phyloP scores from a whole-genome alignment of 2,329 filamentous ascomycete genomes.

The Lecanicillium sp. region DNA sequence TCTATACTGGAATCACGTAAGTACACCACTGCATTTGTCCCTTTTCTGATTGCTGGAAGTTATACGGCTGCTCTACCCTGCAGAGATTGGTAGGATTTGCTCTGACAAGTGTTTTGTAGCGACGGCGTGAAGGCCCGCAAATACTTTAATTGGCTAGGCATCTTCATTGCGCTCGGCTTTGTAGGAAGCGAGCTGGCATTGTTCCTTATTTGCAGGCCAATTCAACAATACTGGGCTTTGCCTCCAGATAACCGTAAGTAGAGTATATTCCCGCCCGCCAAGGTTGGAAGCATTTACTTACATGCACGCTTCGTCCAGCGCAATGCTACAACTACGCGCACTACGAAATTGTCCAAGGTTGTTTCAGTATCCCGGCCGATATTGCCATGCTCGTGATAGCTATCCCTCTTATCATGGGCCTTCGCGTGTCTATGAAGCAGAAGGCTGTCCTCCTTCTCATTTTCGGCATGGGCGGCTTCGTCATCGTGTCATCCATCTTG shows the following conservation, averaged over 20 bases:
- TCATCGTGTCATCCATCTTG: conserved; percentile 32
- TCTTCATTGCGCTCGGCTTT: conserved; percentile 33
- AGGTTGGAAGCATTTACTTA: neutral
- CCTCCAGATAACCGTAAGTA: conserved; percentile 27
- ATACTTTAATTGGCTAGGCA: conserved; percentile 26
- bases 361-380: conserved; percentile 41
- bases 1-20: conserved; percentile 33
- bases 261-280: neutral
- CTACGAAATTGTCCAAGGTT: conserved; percentile 38
- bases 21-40: neutral
- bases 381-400: conserved; percentile 38
- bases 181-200: conserved; percentile 34
- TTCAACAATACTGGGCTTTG: conserved; percentile 38
- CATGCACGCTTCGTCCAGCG: conserved; percentile 9
- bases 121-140: conserved; percentile 22
- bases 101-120: neutral
- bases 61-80: no score
- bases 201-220: conserved; percentile 38
- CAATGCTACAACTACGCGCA: conserved; percentile 39
- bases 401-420: conserved; percentile 34
- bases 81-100: neutral
- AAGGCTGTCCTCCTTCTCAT: conserved; percentile 37
- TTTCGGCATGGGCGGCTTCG: conserved; percentile 42
- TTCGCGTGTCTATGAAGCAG: conserved; percentile 33
- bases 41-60: neutral